Conservation (phyloP, 2,329 filamentous ascomycete species). For the Aspergillus phoenicis region DNA sequence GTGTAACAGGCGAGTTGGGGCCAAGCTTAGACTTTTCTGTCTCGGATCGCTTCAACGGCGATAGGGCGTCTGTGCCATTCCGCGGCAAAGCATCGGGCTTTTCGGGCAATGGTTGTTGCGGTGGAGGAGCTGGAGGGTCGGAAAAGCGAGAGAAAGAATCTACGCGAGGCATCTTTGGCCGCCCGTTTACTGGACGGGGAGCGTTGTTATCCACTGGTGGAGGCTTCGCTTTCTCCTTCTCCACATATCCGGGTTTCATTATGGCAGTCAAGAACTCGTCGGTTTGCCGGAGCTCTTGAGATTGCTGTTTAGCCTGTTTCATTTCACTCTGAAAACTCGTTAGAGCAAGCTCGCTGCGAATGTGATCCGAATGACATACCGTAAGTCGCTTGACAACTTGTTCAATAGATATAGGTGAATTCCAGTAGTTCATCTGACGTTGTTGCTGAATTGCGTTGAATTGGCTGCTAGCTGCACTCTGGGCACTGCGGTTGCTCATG, state of each 20-base stretch:
- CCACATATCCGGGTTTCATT: conserved; percentile 68
- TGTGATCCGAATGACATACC: conserved; percentile 50
- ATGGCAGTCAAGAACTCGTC: conserved; percentile 78
- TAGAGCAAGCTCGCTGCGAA: conserved; percentile 22
- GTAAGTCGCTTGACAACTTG: conserved; percentile 87
- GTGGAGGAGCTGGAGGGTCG: conserved; percentile 88
- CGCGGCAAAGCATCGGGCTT: conserved; percentile 71
- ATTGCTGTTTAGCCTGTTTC: conserved; percentile 83
- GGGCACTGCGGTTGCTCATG: conserved; percentile 60
- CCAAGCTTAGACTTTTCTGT: conserved; percentile 71
- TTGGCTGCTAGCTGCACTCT: conserved; percentile 59
- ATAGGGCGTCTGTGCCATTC: conserved; percentile 48
- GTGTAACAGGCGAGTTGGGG: conserved; percentile 48
- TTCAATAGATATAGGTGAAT: conserved; percentile 88
- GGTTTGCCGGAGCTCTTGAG: conserved; percentile 80
- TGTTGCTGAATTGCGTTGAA: conserved; percentile 67
- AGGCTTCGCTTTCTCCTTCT: conserved; percentile 53
- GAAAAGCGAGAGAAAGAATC: conserved; percentile 85
- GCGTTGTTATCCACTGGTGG: conserved; percentile 48
- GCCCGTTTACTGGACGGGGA: conserved; percentile 50
- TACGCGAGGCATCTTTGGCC: conserved; percentile 57
- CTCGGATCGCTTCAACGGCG: conserved; percentile 70
- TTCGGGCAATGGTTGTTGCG: conserved; percentile 88
- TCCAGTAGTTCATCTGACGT: conserved; percentile 77
- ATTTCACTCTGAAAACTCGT: conserved; percentile 73